Conservation (phyloP, 1,284 basidiomycete species). For the Rhodotorula sp. region DNA sequence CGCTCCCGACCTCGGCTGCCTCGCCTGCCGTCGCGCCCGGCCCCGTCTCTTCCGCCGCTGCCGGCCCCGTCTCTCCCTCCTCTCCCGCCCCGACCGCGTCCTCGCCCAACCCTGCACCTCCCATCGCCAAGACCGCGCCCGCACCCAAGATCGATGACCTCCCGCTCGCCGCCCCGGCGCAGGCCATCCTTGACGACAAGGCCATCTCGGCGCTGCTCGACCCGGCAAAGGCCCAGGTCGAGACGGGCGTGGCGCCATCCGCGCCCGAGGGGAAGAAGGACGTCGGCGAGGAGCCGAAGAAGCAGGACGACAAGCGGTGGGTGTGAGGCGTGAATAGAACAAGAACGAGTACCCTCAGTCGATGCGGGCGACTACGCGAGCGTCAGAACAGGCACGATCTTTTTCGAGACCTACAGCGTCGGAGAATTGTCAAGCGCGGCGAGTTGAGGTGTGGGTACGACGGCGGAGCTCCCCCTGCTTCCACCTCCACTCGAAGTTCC, state of each 20-base stretch:
- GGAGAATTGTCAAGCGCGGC: no score
- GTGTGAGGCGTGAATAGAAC: slow-evolving; percentile 9
- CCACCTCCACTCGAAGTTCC: no score
- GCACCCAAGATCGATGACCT: slow-evolving; percentile 25
- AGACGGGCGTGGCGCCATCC: slow-evolving; percentile 10
- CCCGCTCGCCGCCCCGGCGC: slow-evolving; percentile 20
- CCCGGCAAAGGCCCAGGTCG: slow-evolving; percentile 29
- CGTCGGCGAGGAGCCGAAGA: slow-evolving; percentile 4
- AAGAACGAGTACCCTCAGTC: neutral
- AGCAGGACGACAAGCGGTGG: slow-evolving; percentile 16
- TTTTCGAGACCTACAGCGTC: neutral
- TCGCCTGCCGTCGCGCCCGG: slow-evolving; percentile 1
- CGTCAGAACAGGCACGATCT: neutral
- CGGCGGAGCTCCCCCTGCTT: no score
- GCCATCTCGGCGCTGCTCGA: slow-evolving; percentile 31
- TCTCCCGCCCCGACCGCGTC: neutral
- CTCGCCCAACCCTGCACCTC: neutral
- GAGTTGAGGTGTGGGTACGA: no score
- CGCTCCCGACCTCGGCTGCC: slow-evolving; percentile 9
- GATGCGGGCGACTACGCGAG: no score
- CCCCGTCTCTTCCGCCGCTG: slow-evolving; percentile 1
- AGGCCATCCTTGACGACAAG: slow-evolving; percentile 26
- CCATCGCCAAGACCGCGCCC: slow-evolving; percentile 6
- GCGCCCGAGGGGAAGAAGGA: neutral
- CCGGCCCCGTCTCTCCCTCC: neutral